Percentiles rank a stretch among this genome's conserved stretches.
Conservation (phyloP, 139 green algal genomes). For the Picochlorum sp. region DNA sequence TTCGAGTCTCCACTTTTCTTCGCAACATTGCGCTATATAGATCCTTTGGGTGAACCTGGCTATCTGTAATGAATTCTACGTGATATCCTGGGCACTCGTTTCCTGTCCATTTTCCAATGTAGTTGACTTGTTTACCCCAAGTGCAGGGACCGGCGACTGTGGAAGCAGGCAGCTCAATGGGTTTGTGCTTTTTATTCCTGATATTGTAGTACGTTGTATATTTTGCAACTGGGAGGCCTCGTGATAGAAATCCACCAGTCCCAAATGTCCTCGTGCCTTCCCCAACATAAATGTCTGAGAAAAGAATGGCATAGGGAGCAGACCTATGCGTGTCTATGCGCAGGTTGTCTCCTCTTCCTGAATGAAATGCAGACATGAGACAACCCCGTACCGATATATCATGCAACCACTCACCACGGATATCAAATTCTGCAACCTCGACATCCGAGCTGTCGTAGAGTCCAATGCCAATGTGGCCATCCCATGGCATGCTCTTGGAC, state of each 20-base stretch:
- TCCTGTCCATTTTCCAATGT: background rate
- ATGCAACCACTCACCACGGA: constrained; percentile 7
- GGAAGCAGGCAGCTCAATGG: background rate
- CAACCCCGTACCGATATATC: constrained; percentile 2
- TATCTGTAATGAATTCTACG: background rate
- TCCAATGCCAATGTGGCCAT: constrained; percentile 14
- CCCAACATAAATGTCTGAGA: constrained; percentile 11
- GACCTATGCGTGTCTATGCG: constrained; percentile 4
- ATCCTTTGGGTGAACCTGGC: background rate
- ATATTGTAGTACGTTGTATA: constrained; percentile 21
- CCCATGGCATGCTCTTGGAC: background rate
- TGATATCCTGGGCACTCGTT: background rate
- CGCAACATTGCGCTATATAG: background rate
- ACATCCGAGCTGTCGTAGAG: constrained; percentile 7
- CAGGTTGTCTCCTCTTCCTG: constrained; percentile 8
- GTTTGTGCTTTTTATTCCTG: background rate
- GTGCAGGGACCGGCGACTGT: background rate
- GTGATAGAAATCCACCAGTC: constrained; percentile 3
- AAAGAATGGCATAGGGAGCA: constrained; percentile 10
- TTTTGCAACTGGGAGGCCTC: constrained; percentile 3
- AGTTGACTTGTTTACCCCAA: background rate
- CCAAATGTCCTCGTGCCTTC: background rate
- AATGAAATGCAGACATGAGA: constrained; percentile 5
- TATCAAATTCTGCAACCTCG: constrained; percentile 9
- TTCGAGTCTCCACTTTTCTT: background rate